Base-by-base conservation (phyloP, 2,329 filamentous ascomycete species). In the Pseudogymnoascus sp. region DNA sequence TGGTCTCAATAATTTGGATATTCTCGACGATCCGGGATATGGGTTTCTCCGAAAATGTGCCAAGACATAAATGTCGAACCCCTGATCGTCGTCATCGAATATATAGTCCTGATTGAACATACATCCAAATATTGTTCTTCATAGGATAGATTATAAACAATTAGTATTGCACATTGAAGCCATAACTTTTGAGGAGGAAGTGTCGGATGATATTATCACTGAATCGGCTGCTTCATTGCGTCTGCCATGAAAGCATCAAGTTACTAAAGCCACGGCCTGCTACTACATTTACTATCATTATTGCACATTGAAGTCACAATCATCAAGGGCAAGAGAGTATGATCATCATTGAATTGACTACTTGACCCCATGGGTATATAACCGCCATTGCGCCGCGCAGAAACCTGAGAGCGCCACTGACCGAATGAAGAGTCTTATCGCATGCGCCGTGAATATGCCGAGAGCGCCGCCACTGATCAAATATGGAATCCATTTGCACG, bases 1-100 rank as follows among this genome's bases (percentile, higher is more conserved):
- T 53, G 47, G 18, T 53, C n/a, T 9, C 47, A 53, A 53, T 53
- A 53, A 53, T 53, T 53, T 53, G 28, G 25, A 53, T 53, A 53
- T 53, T 53, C 47, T 53, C 47, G 28, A 53, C n/a, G 47, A 18
- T 33, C 47, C 25, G 25, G 47, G 15, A 33, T 15, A 53, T 53
- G 8, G 28, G 47, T 53, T 53, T 33, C n/a, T 53, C 47, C 47
- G 47, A 11, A 18, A 5, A 7, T 6, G 7, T 53, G 47, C 47
- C 47, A 53, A 53, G 47, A 53, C 28, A 53, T 33, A 25, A 14
- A 53, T 53, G 47, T 7, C 47, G 33, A 53, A 33, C 47, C 47
- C 47, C 47, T 53, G 47, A 53, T 53, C n/a, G 28, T 53, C 43
- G 25, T 33, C 43, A 11, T 14, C 43, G 33, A 53, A 53, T 53